Conservation (phyloP, 1,284 basidiomycete species). For the Phellopilus nigrolimitatus region DNA sequence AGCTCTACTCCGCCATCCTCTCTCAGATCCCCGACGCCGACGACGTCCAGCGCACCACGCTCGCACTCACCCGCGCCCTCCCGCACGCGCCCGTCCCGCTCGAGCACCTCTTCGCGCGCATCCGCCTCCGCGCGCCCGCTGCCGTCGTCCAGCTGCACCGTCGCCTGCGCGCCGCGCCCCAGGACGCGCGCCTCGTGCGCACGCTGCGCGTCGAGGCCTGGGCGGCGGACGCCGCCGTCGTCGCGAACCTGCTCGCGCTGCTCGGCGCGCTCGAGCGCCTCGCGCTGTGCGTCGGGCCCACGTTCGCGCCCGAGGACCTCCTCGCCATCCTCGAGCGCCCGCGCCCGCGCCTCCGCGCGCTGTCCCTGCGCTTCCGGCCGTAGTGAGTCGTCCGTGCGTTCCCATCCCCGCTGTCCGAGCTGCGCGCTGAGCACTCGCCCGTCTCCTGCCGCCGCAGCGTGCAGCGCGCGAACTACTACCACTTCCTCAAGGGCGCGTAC, state of each 20-base stretch:
- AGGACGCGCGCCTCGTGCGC: slow-evolving; percentile 35
- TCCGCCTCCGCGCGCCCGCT: slow-evolving; percentile 40
- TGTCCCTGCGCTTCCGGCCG: slow-evolving; percentile 60
- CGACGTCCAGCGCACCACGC: slow-evolving; percentile 37
- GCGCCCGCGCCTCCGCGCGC: slow-evolving; percentile 33
- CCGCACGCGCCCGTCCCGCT: slow-evolving; percentile 50
- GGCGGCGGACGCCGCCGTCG: slow-evolving; percentile 57
- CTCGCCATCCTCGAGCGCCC: slow-evolving; percentile 49
- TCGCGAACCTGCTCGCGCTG: slow-evolving; percentile 50
- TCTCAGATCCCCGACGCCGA: slow-evolving; percentile 34
- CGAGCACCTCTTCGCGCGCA: slow-evolving; percentile 44
- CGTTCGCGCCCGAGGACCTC: slow-evolving; percentile 61
- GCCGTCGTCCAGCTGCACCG: slow-evolving; percentile 45
- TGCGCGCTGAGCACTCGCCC: too few species aligned
- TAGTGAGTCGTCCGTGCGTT: slow-evolving; percentile 44
- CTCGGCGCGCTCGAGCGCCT: slow-evolving; percentile 43
- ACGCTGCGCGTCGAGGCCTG: slow-evolving; percentile 50
- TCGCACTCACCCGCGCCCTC: slow-evolving; percentile 51
- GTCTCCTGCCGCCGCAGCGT: slow-evolving; percentile 40
- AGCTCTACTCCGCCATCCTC: slow-evolving; percentile 55
- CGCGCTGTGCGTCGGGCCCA: slow-evolving; percentile 54
- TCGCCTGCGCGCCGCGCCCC: slow-evolving; percentile 35
- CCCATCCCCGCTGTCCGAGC: slow-evolving; percentile 2
- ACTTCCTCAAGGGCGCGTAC: slow-evolving; percentile 69
- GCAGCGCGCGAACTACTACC: slow-evolving; percentile 59